A percentile compares a stretch with the other conserved stretches of the same genome.
Conservation (phyloP, 2,329 filamentous ascomycete genomes). For the Xylariales sp. region DNA sequence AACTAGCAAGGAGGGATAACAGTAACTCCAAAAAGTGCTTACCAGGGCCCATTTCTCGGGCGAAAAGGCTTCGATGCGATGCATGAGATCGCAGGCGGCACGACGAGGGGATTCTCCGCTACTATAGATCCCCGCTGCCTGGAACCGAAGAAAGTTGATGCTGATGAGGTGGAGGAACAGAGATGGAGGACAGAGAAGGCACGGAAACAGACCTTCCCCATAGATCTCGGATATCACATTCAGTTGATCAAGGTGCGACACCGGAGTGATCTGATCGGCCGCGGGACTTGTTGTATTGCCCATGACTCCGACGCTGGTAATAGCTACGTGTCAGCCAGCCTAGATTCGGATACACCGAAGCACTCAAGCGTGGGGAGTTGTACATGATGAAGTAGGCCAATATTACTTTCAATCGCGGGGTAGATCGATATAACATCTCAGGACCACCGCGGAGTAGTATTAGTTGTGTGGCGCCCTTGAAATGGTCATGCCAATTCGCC, state of each 20-base stretch:
- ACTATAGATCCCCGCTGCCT: slow-evolving; percentile 6
- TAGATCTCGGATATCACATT: slow-evolving; percentile 19
- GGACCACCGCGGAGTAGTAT: slow-evolving; percentile 26
- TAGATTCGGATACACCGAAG: not conserved
- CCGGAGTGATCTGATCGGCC: slow-evolving; percentile 15
- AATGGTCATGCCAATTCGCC: slow-evolving; percentile 26
- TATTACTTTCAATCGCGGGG: slow-evolving; percentile 10
- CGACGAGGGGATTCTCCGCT: not conserved
- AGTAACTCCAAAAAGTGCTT: too few species aligned
- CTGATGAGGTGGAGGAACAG: slow-evolving; percentile 23
- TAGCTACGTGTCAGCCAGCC: not conserved
- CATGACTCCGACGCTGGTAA: slow-evolving; percentile 22
- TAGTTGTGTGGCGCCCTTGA: slow-evolving; percentile 23
- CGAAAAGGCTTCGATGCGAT: slow-evolving; percentile 22
- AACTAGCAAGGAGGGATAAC: too few species aligned
- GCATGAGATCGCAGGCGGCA: slow-evolving; percentile 17
- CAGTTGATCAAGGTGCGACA: slow-evolving; percentile 18
- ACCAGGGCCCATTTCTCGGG: slow-evolving; percentile 25
- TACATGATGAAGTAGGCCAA: slow-evolving; percentile 21
- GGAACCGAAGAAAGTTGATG: slow-evolving; percentile 25
- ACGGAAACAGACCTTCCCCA: slow-evolving; percentile 13
- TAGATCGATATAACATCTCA: slow-evolving; percentile 10
- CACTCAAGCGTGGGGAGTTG: slow-evolving; percentile 11
- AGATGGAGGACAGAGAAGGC: slow-evolving; percentile 19
- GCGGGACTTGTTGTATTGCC: slow-evolving; percentile 29